phyloP scores from a whole-genome alignment of 495 filamentous ascomycete genomes.

The Penicillium pulvis region DNA sequence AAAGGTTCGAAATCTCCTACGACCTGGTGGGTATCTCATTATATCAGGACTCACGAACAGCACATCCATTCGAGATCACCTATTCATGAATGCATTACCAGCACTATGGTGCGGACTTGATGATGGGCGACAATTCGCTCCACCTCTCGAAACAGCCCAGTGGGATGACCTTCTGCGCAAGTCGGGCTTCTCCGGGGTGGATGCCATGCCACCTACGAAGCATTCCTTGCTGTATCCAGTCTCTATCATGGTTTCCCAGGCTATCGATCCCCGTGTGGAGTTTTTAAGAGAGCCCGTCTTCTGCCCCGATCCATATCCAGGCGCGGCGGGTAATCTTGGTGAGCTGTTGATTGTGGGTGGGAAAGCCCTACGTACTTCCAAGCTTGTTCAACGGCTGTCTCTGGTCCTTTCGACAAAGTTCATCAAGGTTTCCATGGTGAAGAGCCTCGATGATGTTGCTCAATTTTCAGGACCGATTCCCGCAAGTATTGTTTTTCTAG shows the following conservation, averaged over 20 bases:
- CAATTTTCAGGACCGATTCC: not conserved
- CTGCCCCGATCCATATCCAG: conserved; percentile 4
- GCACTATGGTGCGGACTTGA: not conserved
- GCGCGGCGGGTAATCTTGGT: not conserved
- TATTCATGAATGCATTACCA: not conserved
- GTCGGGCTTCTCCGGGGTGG: not conserved
- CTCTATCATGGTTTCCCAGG: conserved; percentile 43
- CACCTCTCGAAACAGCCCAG: not conserved
- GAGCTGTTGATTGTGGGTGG: not conserved
- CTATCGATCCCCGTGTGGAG: conserved; percentile 37
- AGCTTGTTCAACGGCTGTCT: not conserved
- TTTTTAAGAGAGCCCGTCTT: conserved; percentile 23
- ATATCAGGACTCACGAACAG: not conserved
- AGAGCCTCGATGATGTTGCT: not conserved
- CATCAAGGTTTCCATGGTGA: not conserved
- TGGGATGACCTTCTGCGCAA: not conserved
- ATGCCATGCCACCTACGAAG: not conserved
- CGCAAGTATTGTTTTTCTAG: not conserved
- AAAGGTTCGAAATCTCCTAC: not conserved
- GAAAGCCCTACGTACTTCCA: not conserved
- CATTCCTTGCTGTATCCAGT: conserved; percentile 13
- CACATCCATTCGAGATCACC: not conserved
- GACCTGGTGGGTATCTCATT: not conserved
- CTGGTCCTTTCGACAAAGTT: not conserved
- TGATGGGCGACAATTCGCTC: not conserved